Evolutionary conservation across 176 grass and related monocot genomes (phyloP).

Genomic region (Oryza longistaminata): DNA sequence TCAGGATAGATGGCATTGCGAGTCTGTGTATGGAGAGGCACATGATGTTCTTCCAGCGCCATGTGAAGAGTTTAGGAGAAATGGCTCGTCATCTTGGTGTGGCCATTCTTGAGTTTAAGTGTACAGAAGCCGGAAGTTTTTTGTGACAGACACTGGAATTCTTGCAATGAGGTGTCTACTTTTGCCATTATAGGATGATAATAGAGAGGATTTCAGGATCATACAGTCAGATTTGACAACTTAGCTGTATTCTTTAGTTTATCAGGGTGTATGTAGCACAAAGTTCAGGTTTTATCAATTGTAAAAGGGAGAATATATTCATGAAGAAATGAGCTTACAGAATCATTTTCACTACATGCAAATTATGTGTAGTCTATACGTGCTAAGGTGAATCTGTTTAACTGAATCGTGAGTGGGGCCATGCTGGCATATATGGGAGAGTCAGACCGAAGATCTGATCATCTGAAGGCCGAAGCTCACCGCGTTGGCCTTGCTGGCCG

Average conservation of each 20-base stretch:
- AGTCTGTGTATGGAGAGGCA: slow-evolving; percentile 69
- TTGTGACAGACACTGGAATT: not conserved
- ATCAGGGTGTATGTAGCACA: not conserved
- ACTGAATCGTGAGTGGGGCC: too few relatives aligned
- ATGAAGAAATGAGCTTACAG: not conserved
- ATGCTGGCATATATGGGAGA: too few relatives aligned
- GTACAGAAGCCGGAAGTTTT: slow-evolving; percentile 15
- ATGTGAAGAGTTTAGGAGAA: slow-evolving; percentile 59
- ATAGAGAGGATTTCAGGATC: not conserved
- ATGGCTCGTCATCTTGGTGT: slow-evolving; percentile 62
- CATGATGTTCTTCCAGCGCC: slow-evolving; percentile 67
- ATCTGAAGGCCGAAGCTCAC: too few relatives aligned
- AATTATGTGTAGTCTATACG: not conserved
- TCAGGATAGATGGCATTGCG: slow-evolving; percentile 59
- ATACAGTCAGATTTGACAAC: not conserved
- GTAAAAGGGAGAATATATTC: not conserved
- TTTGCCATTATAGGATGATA: not conserved
- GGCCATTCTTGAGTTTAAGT: slow-evolving; percentile 29
- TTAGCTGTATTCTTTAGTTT: not conserved
- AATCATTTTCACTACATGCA: not conserved
- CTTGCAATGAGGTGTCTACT: slow-evolving; percentile 12
- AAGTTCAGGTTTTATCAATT: not conserved
- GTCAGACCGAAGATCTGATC: too few relatives aligned
- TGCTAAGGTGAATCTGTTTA: not conserved
- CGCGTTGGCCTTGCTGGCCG: too few relatives aligned